Conservation (phyloP, 805 yeast species). For the Lachancea cidri region DNA sequence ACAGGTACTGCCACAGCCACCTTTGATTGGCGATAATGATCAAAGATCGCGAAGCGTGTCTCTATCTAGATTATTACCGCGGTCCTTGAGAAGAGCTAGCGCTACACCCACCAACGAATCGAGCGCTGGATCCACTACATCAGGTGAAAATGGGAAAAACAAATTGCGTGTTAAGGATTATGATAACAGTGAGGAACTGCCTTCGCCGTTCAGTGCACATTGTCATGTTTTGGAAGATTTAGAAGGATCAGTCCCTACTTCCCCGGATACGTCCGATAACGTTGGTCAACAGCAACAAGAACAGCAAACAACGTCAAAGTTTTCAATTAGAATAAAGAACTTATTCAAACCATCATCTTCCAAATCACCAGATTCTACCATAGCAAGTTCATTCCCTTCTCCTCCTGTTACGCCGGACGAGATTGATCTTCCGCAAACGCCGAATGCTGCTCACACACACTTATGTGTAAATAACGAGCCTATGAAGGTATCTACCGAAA, state of each 20-base stretch:
- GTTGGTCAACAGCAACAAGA: background rate
- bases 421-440: conserved; percentile 1
- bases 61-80: conserved; percentile 8
- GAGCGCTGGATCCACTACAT: conserved; percentile 3
- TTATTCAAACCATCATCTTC: conserved; percentile 1
- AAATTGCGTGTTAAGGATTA: background rate
- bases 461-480: background rate
- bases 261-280: background rate
- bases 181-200: background rate
- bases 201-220: background rate
- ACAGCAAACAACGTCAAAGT: conserved; percentile 1
- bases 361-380: background rate
- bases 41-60: conserved; percentile 9
- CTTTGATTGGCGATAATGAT: conserved; percentile 1
- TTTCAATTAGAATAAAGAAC: conserved; percentile 3
- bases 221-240: background rate
- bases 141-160: background rate
- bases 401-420: background rate
- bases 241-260: background rate
- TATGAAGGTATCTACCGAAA: background rate
- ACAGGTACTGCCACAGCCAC: conserved; percentile 6
- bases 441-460: background rate
- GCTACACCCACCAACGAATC: conserved; percentile 3
- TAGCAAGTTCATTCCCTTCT: background rate
- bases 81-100: conserved; percentile 9